Percentiles rank a stretch among this genome's conserved stretches.
These are phyloP conservation scores for Porodaedalea pini DNA, from an alignment of 1,284 basidiomycete genomes.

Conservation along the genomic window DNA sequence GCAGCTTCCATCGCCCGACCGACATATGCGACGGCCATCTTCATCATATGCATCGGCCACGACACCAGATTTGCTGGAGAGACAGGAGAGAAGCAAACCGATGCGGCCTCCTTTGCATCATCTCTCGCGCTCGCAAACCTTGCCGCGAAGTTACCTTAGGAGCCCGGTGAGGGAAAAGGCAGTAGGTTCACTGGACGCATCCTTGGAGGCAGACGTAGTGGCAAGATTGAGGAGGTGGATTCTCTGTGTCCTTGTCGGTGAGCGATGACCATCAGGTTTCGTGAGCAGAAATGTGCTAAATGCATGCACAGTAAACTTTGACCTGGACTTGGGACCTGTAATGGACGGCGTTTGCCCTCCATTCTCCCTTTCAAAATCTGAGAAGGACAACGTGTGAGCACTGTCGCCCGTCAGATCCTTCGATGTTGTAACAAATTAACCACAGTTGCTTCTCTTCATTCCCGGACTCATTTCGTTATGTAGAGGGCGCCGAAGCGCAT, in stretches of 20 bases:
- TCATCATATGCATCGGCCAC: constrained; percentile 27
- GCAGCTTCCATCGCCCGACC: neutral
- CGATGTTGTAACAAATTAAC: constrained; percentile 18
- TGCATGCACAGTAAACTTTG: constrained; percentile 70
- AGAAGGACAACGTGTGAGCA: constrained; percentile 82
- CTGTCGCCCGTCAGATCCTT: neutral
- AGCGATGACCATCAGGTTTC: constrained; percentile 23
- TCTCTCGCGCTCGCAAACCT: constrained; percentile 40
- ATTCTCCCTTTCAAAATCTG: constrained; percentile 56
- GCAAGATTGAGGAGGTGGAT: constrained; percentile 69
- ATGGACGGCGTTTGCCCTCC: constrained; percentile 71
- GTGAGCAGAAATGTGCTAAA: constrained; percentile 15
- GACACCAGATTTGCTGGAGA: constrained; percentile 29
- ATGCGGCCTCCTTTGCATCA: constrained; percentile 18
- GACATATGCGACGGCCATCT: constrained; percentile 1
- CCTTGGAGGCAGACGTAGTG: constrained; percentile 46
- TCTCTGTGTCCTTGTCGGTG: constrained; percentile 74
- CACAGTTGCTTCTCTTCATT: constrained; percentile 89
- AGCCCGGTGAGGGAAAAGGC: constrained; percentile 21
- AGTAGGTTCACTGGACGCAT: constrained; percentile 11
- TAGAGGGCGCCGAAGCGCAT: constrained; percentile 68
- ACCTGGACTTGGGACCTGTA: constrained; percentile 83
- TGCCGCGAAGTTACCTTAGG: constrained; percentile 29
- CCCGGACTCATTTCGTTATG: constrained; percentile 84
- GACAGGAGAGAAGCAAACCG: constrained; percentile 21